A percentile compares a stretch with the other conserved stretches of the same genome.
Conservation (phyloP, 805 yeast genomes). For the Pichia heedii region DNA sequence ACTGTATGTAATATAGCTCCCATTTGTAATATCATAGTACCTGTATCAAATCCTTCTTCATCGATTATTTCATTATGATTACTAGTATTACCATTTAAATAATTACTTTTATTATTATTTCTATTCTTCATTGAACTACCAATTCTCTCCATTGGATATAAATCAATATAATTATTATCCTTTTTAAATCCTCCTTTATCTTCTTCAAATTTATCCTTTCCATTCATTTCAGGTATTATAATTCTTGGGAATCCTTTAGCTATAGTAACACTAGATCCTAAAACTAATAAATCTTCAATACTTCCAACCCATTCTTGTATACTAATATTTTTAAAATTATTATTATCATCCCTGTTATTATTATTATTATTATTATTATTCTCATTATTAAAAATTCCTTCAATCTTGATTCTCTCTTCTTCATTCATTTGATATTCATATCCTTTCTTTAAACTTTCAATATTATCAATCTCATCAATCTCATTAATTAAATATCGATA, state of each 20-base stretch:
- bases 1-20: conserved; percentile 93
- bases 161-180: conserved; percentile 56
- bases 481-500: background rate
- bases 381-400: background rate
- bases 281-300: conserved; percentile 77
- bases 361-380: background rate
- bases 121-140: conserved; percentile 50
- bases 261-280: conserved; percentile 88
- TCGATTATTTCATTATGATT: no score
- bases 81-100: conserved; percentile 21
- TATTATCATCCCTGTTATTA: background rate
- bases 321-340: conserved; percentile 43
- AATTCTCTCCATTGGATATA: conserved; percentile 96
- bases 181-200: background rate
- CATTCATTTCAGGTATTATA: conserved; percentile 45
- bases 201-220: conserved; percentile 11
- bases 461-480: conserved; percentile 15
- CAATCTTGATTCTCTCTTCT: conserved; percentile 1
- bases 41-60: conserved; percentile 66
- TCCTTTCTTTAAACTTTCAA: conserved; percentile 18
- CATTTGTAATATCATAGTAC: conserved; percentile 83
- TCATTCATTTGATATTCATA: conserved; percentile 19
- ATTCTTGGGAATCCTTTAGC: conserved; percentile 77
- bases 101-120: conserved; percentile 61
- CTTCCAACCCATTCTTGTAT: conserved; percentile 86